Evolutionary conservation across 2,329 filamentous ascomycete genomes (phyloP).

Genomic region (Penicillium sp.): DNA sequence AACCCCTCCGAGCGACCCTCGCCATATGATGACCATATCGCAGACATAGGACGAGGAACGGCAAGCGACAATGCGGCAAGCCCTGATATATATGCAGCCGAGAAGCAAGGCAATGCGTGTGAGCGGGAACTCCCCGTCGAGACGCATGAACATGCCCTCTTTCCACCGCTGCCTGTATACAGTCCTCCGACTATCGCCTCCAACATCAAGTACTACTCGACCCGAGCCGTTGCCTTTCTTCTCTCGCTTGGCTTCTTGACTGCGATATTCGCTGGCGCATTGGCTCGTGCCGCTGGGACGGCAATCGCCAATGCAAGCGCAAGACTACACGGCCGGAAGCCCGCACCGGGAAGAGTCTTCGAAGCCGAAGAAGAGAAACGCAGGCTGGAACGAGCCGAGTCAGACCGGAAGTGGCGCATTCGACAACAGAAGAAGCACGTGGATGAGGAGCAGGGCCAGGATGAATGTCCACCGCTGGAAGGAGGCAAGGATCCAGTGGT

Average conservation of each 20-base stretch:
- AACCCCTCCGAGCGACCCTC: neutral
- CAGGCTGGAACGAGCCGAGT: constrained; percentile 57
- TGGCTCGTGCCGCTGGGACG: constrained; percentile 66
- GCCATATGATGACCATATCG: neutral
- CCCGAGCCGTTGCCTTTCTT: constrained; percentile 70
- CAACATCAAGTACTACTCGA: constrained; percentile 65
- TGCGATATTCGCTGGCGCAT: constrained; percentile 72
- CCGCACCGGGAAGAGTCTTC: constrained; percentile 66
- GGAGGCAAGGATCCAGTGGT: constrained; percentile 77
- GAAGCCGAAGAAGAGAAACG: constrained; percentile 70
- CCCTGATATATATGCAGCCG: constrained; percentile 2
- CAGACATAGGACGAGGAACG: neutral
- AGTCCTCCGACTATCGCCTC: constrained; percentile 70
- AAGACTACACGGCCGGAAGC: constrained; percentile 61
- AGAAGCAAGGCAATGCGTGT: constrained; percentile 13
- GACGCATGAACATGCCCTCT: constrained; percentile 53
- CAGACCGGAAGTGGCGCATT: constrained; percentile 64
- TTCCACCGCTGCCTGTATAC: constrained; percentile 81
- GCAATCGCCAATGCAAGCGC: constrained; percentile 54
- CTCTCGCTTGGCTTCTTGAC: constrained; percentile 76
- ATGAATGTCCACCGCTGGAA: constrained; percentile 71
- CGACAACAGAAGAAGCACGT: constrained; percentile 44
- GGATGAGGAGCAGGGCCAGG: constrained; percentile 39
- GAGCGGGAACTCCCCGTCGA: constrained; percentile 12
- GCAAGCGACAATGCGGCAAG: neutral